Evolutionary conservation across 257 asterid genomes (phyloP).

Genomic region (Solanum appendiculatum): DNA sequence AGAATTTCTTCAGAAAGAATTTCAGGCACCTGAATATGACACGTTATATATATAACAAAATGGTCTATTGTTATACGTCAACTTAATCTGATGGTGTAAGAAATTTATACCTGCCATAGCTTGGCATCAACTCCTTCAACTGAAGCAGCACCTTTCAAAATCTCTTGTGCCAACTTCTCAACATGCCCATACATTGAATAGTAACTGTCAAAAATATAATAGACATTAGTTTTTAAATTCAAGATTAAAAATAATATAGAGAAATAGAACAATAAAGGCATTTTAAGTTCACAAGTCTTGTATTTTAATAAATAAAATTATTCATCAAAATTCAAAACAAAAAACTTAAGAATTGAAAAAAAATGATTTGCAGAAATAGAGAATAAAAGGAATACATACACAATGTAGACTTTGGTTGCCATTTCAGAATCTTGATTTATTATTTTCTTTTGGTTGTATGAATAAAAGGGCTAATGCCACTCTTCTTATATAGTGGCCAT

Average conservation of each 20-base stretch:
- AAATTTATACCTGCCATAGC: conserved; percentile 40
- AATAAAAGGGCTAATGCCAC: neutral
- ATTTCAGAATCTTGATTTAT: conserved; percentile 9
- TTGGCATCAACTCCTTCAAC: conserved; percentile 66
- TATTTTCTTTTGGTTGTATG: neutral
- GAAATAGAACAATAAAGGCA: too few species aligned
- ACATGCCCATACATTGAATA: conserved; percentile 69
- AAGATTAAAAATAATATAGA: too few species aligned
- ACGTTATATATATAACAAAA: too few species aligned
- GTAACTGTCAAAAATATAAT: conserved; percentile 8
- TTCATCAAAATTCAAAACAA: too few species aligned
- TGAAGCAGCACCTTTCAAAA: conserved; percentile 60
- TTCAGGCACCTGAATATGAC: conserved; percentile 26
- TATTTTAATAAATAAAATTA: too few species aligned
- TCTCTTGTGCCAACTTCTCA: conserved; percentile 57
- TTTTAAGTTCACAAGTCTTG: too few species aligned
- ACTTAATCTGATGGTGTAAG: too few species aligned
- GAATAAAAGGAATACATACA: conserved; percentile 28
- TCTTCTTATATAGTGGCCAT: neutral
- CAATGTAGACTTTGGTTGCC: conserved; percentile 57
- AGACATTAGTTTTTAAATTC: too few species aligned
- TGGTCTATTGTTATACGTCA: too few species aligned
- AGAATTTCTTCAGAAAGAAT: conserved; percentile 34
- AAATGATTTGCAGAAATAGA: neutral
- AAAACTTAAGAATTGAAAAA: too few species aligned